phyloP scores from a whole-genome alignment of 345 rosid species.

The Hevea brasiliensis region DNA sequence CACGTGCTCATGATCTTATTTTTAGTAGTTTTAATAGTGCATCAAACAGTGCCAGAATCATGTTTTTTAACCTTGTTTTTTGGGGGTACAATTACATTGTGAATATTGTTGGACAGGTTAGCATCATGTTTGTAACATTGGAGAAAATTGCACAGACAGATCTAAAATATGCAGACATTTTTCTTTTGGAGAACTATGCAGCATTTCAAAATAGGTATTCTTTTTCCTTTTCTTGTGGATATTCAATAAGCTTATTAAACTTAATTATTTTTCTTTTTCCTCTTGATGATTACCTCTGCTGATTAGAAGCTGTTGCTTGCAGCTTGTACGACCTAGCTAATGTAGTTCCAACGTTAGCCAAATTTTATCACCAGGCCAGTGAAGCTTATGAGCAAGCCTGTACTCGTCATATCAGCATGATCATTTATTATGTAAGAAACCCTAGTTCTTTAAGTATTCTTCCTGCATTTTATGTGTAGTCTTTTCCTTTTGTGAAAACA shows the following conservation, averaged over 20 bases:
- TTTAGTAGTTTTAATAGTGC: background rate
- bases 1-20: background rate
- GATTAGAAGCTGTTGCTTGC: slow-evolving; percentile 38
- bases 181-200: slow-evolving; percentile 94
- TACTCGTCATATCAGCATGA: slow-evolving; percentile 92
- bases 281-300: slow-evolving; percentile 20
- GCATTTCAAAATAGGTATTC: slow-evolving; percentile 92
- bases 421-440: slow-evolving; percentile 79
- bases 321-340: slow-evolving; percentile 97
- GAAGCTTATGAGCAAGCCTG: slow-evolving; percentile 99
- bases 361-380: slow-evolving; percentile 98
- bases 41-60: background rate
- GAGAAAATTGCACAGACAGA: slow-evolving; percentile 95
- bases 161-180: slow-evolving; percentile 85
- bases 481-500: background rate
- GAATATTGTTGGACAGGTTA: slow-evolving; percentile 61
- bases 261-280: background rate
- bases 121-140: slow-evolving; percentile 88
- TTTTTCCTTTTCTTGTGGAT: slow-evolving; percentile 4
- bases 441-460: slow-evolving; percentile 2
- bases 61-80: background rate
- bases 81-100: slow-evolving; percentile 5
- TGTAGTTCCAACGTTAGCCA: slow-evolving; percentile 92
- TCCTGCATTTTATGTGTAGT: background rate
- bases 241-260: background rate